Evolutionary conservation across 2,329 filamentous ascomycete species (phyloP), one percentile per base, ranked within the genome.

Genomic region (Bretziella fagacearum): DNA sequence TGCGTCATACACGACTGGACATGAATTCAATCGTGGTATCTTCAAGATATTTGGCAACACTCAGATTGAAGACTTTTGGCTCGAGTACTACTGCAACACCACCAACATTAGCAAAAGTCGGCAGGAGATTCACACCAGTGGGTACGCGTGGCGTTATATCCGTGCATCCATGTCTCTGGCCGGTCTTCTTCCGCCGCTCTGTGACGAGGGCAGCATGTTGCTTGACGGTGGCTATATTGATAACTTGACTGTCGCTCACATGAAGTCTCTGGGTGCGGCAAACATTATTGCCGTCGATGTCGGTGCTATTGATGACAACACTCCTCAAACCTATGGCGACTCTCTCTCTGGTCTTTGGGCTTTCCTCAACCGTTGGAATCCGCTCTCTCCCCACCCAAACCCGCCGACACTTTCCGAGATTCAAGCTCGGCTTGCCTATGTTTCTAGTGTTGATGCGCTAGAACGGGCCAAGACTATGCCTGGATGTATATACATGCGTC

Each of bases 71-170:
- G 91, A 98, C 61, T 98, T 96, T 58, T 98, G 91, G 91, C 73
- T 98, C 8, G 86, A 94, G 55, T 98, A 85, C 60, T 98, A 98
- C 65, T 98, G 93, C 71, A 98, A 98, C 63, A 96, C 91, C 0
- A 98, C 93, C 30, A 98, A 96, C 62, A 96, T 98, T 63, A 93
- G 83, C 65, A 93, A 93, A 62, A 91, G 83, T 52, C 75, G 89
- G 17, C 77, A 77, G 2, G 91, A 98, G 60, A 87, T 93, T 54
- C 91, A 98, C 62, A 95, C 86, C 0, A 91, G 83, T 51, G 91
- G 91, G 11, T 98, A 98, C 57, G 89, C 91, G 0, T 98, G 91
- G 91, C 77, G 93, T 35, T 98, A 98, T 57, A 84, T 98, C 20
- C 76, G 91, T 39, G 91, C 91, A 1, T 94, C 86, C 8, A 98